These are phyloP conservation scores for Fusarium nelsonii DNA, from an alignment of 2,329 filamentous ascomycete species.

Conservation along the genomic window DNA sequence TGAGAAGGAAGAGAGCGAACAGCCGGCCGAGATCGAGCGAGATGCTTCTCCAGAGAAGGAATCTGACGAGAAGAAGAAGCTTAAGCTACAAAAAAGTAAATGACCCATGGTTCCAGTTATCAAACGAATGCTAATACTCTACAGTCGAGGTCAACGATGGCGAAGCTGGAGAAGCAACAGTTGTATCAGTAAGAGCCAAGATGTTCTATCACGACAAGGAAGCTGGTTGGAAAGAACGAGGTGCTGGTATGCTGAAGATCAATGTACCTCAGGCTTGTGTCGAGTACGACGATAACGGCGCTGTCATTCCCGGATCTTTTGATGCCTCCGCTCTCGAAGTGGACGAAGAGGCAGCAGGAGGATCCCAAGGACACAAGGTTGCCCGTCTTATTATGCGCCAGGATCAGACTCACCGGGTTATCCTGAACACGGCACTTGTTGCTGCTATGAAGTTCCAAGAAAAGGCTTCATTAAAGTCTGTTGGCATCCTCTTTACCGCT, in stretches of 20 bases:
- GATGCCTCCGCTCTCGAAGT: conserved; percentile 66
- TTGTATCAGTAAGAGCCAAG: conserved; percentile 83
- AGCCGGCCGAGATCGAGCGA: conserved; percentile 62
- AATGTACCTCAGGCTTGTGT: conserved; percentile 75
- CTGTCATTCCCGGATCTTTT: conserved; percentile 65
- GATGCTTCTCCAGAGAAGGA: conserved; percentile 64
- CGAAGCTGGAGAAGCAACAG: conserved; percentile 83
- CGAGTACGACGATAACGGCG: conserved; percentile 65
- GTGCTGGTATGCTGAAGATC: conserved; percentile 84
- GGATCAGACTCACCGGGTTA: conserved; percentile 86
- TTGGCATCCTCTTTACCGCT: conserved; percentile 75
- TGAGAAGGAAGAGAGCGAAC: conserved; percentile 57
- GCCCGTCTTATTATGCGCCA: conserved; percentile 90
- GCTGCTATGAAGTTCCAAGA: conserved; percentile 84
- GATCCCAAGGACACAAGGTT: conserved; percentile 57
- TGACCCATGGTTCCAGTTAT: background rate
- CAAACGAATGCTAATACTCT: conserved; percentile 45
- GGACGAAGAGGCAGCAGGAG: conserved; percentile 54
- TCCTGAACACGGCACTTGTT: conserved; percentile 86
- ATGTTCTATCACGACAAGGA: conserved; percentile 82
- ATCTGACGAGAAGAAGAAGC: conserved; percentile 73
- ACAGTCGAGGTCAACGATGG: conserved; percentile 82
- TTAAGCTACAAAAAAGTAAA: conserved; percentile 76
- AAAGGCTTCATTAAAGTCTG: conserved; percentile 77
- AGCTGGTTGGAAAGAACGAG: conserved; percentile 89